These are phyloP conservation scores for Pyrus hybrid DNA, from an alignment of 331 rosid genomes.

Conservation along the genomic window DNA sequence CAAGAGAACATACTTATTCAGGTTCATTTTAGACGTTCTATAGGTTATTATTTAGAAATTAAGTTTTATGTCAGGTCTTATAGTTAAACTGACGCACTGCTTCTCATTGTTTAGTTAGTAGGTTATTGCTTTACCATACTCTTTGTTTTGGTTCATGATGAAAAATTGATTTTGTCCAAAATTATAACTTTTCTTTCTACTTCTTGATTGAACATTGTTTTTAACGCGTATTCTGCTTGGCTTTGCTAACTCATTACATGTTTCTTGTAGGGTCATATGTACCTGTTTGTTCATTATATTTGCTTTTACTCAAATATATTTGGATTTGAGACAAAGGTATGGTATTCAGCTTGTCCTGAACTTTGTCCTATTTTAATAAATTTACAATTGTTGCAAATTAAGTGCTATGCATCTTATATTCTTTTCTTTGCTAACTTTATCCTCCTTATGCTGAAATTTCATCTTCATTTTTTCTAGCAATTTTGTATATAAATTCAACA, in stretches of 20 bases:
- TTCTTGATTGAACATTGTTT: neutral
- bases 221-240: neutral
- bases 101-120: neutral
- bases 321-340: conserved; percentile 93
- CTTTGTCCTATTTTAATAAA: neutral
- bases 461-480: no score
- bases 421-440: no score
- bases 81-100: neutral
- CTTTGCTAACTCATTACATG: conserved; percentile 21
- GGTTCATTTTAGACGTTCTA: conserved; percentile 30
- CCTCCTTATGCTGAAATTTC: no score
- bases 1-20: conserved; percentile 95
- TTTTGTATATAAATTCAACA: no score
- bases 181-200: neutral
- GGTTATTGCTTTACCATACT: neutral
- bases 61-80: no score
- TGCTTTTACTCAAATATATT: conserved; percentile 97
- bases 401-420: neutral
- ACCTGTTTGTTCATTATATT: conserved; percentile 62
- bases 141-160: neutral
- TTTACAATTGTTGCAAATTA: neutral
- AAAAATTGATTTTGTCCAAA: neutral
- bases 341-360: conserved; percentile 8
- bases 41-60: neutral
- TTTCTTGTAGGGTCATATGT: conserved; percentile 89